phyloP scores from a whole-genome alignment of 2,329 filamentous ascomycete genomes.

The Macrophomina tecta region DNA sequence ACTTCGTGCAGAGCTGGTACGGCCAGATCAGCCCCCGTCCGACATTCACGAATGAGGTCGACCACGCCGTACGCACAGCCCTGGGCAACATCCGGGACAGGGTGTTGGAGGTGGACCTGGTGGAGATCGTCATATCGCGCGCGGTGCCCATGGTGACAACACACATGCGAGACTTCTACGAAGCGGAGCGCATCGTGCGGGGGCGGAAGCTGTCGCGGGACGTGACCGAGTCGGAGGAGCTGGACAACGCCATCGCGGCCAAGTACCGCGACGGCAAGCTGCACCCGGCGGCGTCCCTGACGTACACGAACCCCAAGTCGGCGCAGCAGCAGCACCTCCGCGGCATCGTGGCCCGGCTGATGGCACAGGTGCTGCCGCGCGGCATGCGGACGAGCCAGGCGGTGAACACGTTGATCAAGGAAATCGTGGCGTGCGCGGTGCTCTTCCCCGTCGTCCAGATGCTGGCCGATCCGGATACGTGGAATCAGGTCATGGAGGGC shows the following conservation, averaged over 20 bases:
- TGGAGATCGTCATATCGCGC: constrained; percentile 79
- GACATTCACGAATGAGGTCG: constrained; percentile 84
- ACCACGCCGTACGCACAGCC: constrained; percentile 76
- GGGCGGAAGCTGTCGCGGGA: constrained; percentile 87
- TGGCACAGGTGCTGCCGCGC: constrained; percentile 76
- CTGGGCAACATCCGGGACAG: constrained; percentile 74
- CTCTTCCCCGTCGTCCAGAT: constrained; percentile 80
- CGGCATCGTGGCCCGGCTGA: constrained; percentile 70
- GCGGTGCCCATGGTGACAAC: constrained; percentile 86
- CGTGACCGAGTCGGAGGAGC: constrained; percentile 93
- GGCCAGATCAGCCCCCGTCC: constrained; percentile 80
- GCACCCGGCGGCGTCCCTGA: constrained; percentile 82
- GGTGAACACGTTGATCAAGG: constrained; percentile 80
- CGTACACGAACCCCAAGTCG: constrained; percentile 81
- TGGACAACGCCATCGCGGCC: constrained; percentile 92
- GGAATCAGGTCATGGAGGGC: constrained; percentile 95
- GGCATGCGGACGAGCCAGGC: constrained; percentile 78
- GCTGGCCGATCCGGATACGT: constrained; percentile 90
- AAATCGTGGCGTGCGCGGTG: constrained; percentile 93
- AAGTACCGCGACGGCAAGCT: constrained; percentile 90
- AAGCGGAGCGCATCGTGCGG: constrained; percentile 84
- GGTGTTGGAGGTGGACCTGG: constrained; percentile 77
- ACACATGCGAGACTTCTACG: constrained; percentile 88
- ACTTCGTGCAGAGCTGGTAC: constrained; percentile 92
- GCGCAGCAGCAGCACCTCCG: constrained; percentile 90